Evolutionary conservation across 2,329 filamentous ascomycete species (phyloP), one percentile per base, ranked within the genome.

Genomic region (Macrophomina pseudophaseolina): DNA sequence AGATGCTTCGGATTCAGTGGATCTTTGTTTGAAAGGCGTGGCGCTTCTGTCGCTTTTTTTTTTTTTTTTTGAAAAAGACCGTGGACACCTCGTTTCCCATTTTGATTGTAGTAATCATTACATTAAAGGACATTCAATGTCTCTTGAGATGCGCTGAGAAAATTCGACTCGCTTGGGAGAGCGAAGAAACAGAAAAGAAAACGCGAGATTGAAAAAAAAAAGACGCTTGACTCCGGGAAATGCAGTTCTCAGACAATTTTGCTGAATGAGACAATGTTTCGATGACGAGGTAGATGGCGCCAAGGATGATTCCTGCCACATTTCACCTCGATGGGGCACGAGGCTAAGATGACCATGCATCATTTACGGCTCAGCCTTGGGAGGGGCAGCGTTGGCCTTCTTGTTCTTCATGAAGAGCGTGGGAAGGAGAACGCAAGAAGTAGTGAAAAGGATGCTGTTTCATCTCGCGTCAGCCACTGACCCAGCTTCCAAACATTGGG

Each of bases 371-470:
- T 65, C 72, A 5, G 71, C 69, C 74, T 79, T 79, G 67, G 75
- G 71, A 12, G 73, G 53, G 40, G 40, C 42, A 30, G 76, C 73
- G 18, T 71, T 74, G 54, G 77, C 77, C 76, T 80, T 82, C 77
- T 80, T 82, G 71, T 79, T 80, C 79, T 84, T 84, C 74, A 80
- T 79, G 76, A 78, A 84, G 35, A 84, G 76, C 23, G 81, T 82
- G 1, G 82, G 82, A 67, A 84, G 72, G 35, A 84, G 74, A 9
- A 80, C 71, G 64, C 73, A 78, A 11, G 81, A 82, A 60, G 78
- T 80, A 9, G 79, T 80, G 72, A 82, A 84, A 23, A 84, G 72
- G 63, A 84, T 79, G 70, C 80, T 81, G 30, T 30, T 4, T 46
- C 69, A 62, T 38, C 23, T 5, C 0, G 1, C 38, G 74, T 69